Conservation (phyloP, 1,139 yeast species). For the Diutina siamensis region DNA sequence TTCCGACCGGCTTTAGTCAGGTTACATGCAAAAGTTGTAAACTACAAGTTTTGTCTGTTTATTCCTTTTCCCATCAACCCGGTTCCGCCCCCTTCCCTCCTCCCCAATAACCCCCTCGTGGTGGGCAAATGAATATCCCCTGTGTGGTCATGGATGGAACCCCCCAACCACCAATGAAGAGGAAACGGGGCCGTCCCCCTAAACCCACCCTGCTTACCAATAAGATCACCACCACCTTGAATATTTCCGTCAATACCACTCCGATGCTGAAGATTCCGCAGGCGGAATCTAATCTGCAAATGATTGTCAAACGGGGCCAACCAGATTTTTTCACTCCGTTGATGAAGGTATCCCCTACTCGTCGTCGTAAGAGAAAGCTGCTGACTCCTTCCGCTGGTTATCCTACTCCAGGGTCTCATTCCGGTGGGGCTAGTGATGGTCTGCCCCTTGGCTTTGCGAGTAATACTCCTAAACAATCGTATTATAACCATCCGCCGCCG, state of each 20-base stretch:
- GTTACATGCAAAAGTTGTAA: background rate
- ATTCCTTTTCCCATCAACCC: no score
- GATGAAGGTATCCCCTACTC: constrained; percentile 32
- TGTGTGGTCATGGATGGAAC: constrained; percentile 3
- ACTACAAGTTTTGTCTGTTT: no score
- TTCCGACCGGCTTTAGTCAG: no score
- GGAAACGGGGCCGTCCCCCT: constrained; percentile 39
- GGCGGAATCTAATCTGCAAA: constrained; percentile 25
- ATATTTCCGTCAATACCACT: constrained; percentile 29
- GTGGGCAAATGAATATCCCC: background rate
- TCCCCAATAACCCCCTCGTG: background rate
- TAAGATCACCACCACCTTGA: constrained; percentile 20
- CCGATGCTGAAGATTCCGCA: constrained; percentile 14
- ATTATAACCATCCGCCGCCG: background rate
- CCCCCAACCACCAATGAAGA: constrained; percentile 9
- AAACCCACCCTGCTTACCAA: constrained; percentile 29
- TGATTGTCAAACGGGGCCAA: constrained; percentile 29
- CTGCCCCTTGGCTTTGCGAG: background rate
- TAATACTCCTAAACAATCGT: background rate
- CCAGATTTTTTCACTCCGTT: constrained; percentile 37
- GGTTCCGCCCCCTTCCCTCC: background rate
- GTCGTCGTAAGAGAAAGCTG: constrained; percentile 10
- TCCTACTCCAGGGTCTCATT: background rate
- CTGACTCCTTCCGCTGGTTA: background rate
- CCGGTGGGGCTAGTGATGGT: background rate